Percentiles rank a stretch among this genome's conserved stretches.
Conservation (phyloP, 768 basidiomycete genomes). For the Mrakia hoshinonis region DNA sequence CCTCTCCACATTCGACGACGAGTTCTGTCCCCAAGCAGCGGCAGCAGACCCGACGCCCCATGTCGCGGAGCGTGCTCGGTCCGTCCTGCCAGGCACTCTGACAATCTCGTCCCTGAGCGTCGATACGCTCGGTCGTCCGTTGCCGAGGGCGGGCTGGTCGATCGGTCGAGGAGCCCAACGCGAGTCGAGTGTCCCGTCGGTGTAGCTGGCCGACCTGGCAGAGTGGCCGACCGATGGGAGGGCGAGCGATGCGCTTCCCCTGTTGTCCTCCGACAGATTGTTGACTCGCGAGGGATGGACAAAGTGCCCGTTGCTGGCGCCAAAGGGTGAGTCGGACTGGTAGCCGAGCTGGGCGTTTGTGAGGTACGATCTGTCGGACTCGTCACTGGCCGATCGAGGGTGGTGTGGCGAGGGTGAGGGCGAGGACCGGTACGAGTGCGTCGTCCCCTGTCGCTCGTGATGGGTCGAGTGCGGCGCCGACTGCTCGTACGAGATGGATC, state of each 20-base stretch:
- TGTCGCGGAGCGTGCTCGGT: neutral
- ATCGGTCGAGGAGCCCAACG: neutral
- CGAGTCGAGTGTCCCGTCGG: neutral
- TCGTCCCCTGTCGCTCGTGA: neutral
- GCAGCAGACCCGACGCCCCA: neutral
- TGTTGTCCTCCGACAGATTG: neutral
- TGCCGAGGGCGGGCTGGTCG: neutral
- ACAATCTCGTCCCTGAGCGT: neutral
- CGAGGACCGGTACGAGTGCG: neutral
- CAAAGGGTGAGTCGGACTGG: neutral
- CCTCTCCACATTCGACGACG: neutral
- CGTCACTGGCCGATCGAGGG: no score
- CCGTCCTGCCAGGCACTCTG: neutral
- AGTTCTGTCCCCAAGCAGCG: neutral
- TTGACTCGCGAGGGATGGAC: neutral
- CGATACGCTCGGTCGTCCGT: neutral
- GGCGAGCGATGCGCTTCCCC: neutral
- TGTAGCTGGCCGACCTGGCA: neutral
- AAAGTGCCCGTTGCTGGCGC: neutral
- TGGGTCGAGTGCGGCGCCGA: neutral
- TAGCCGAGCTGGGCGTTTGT: no score
- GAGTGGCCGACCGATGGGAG: neutral
- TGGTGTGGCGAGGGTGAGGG: neutral
- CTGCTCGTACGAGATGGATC: neutral
- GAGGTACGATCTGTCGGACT: no score